These are phyloP conservation scores for Amphichorda felina DNA, from an alignment of 2,329 filamentous ascomycete species.

Conservation along the genomic window DNA sequence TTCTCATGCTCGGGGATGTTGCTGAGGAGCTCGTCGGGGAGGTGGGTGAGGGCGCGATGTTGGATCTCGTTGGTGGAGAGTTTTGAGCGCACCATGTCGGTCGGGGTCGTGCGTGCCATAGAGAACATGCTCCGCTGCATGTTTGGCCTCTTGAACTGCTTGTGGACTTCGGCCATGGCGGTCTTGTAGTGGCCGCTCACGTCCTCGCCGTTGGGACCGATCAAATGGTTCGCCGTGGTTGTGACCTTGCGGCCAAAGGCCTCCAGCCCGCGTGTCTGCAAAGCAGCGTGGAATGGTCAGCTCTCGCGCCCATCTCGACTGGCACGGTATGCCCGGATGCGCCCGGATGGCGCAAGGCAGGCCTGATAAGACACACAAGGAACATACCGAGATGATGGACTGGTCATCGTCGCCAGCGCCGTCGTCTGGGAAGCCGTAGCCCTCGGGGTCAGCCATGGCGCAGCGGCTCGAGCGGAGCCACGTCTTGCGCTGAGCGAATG, in stretches of 20 bases:
- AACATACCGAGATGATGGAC: conserved; percentile 30
- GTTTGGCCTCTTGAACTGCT: conserved; percentile 71
- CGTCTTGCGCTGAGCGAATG: too few species aligned
- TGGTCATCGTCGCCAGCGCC: conserved; percentile 32
- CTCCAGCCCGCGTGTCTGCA: conserved; percentile 74
- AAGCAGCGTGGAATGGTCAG: conserved; percentile 5
- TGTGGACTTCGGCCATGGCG: conserved; percentile 82
- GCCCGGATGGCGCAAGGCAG: not conserved
- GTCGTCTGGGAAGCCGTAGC: conserved; percentile 34
- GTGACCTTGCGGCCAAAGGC: conserved; percentile 92
- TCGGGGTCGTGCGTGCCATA: conserved; percentile 82
- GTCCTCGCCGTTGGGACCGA: conserved; percentile 48
- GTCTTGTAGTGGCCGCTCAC: conserved; percentile 62
- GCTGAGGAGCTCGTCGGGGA: conserved; percentile 79
- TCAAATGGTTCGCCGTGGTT: conserved; percentile 82
- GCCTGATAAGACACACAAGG: not conserved
- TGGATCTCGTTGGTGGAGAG: conserved; percentile 89
- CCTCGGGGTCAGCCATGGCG: conserved; percentile 29
- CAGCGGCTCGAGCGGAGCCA: not conserved
- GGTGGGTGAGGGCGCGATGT: conserved; percentile 76
- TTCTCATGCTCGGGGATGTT: conserved; percentile 84
- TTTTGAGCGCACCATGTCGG: conserved; percentile 83
- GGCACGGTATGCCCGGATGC: too few species aligned
- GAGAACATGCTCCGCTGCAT: conserved; percentile 87
- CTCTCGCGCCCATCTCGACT: too few species aligned